Evolutionary conservation across 1,284 basidiomycete species (phyloP), one percentile per base, ranked within the genome.

Genomic region (Inonotus obliquus): DNA sequence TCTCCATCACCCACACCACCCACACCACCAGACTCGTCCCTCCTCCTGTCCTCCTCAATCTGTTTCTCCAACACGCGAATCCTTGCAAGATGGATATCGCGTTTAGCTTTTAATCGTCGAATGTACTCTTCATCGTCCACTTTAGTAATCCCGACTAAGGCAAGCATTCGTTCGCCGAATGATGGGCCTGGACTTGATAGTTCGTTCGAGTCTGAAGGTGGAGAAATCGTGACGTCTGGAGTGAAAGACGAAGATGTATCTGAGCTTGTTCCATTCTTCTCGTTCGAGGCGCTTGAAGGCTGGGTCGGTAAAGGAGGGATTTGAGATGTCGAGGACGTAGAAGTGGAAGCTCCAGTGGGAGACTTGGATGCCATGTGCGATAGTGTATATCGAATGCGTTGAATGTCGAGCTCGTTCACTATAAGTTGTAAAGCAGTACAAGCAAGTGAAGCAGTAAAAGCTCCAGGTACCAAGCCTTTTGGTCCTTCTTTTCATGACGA

Each of bases 91-190:
- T 83, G 74, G 17, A 65, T 68, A 10, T 84, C 81, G 62, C 86
- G 76, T 56, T 82, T 77, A 37, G 70, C 71, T 69, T 78, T 84
- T 67, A 90, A 66, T 63, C 76, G 80, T 37, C 72, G 69, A 54
- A 89, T 65, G 64, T 88, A 87, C 62, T 86, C 82, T 57, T 89
- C 84, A 64, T 90, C 83, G 3, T 86, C 78, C 6, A 91, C 68
- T 53, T 73, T 76, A 54, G 71, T 75, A 44, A 87, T 67, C 2
- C 86, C 86, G 59, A 86, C 69, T 9, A 71, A 57, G 23, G 66
- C 69, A 59, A 85, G 67, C 21, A 84, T 64, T 23, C 75, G 73
- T 38, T 77, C 70, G 17, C 65, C 49, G 14, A 68, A 61, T 14
- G 74, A 67, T 9, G 52, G n/a, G n/a, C n/a, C n/a, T n/a, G n/a